Evolutionary conservation across 306 rosid species (phyloP).

Genomic region (Trichosanthes truncata): DNA sequence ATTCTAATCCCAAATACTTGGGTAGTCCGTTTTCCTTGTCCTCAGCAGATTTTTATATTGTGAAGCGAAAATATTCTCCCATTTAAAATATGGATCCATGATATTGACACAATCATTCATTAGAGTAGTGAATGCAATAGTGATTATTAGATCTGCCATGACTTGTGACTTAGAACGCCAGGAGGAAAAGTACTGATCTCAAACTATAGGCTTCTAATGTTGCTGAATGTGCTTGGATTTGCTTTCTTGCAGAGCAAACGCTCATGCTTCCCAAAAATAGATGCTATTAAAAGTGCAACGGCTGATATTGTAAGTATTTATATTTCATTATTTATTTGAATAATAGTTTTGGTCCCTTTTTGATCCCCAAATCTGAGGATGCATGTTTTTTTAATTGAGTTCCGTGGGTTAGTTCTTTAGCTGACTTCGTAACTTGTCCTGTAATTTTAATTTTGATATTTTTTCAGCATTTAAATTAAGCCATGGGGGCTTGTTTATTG

Average conservation of each 20-base stretch:
- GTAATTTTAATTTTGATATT: neutral
- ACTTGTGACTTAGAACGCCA: neutral
- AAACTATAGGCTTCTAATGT: neutral
- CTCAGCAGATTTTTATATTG: neutral
- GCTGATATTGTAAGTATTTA: slow-evolving; percentile 75
- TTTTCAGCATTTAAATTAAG: neutral
- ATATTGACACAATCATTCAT: neutral
- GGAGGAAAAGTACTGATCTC: neutral
- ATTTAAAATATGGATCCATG: neutral
- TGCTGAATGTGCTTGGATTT: slow-evolving; percentile 1
- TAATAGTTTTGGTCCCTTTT: neutral
- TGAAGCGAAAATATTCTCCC: neutral
- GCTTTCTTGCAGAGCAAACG: slow-evolving; percentile 68
- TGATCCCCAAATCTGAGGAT: neutral
- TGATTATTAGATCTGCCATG: neutral
- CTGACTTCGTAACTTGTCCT: neutral
- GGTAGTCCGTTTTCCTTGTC: neutral
- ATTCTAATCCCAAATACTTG: neutral
- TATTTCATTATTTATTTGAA: neutral
- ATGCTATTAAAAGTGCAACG: slow-evolving; percentile 77
- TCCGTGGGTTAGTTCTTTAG: neutral
- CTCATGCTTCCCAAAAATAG: slow-evolving; percentile 66
- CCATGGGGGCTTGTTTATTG: neutral
- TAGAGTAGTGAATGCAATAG: neutral
- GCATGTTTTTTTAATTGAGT: neutral